Percentiles rank a stretch among this genome's conserved stretches.
phyloP scores from a whole-genome alignment of 2,329 filamentous ascomycete species.

The Stromatinia cepivora region DNA sequence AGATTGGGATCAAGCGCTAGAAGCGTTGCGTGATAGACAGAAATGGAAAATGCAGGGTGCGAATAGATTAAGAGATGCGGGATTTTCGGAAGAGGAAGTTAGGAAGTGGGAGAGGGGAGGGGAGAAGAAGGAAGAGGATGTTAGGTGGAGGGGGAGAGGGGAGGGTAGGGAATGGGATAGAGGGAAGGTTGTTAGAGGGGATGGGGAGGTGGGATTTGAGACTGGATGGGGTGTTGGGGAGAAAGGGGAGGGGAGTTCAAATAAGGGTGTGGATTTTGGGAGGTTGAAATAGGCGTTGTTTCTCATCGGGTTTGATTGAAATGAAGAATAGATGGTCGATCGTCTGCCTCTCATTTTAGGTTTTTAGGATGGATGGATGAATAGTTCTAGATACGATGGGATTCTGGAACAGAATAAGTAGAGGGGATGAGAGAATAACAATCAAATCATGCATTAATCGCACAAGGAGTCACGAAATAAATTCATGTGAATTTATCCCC shows the following conservation, averaged over 20 bases:
- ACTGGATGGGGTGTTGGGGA: constrained; percentile 37
- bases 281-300: background rate
- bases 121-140: constrained; percentile 61
- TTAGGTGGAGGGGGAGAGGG: constrained; percentile 64
- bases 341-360: no score
- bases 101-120: constrained; percentile 66
- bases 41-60: constrained; percentile 75
- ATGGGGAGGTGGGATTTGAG: constrained; percentile 49
- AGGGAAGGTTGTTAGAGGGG: constrained; percentile 59
- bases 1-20: constrained; percentile 78
- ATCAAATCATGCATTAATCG: no score
- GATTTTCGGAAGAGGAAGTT: constrained; percentile 75
- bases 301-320: no score
- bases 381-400: no score
- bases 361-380: no score
- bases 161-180: constrained; percentile 63
- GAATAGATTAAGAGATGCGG: constrained; percentile 72
- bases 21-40: constrained; percentile 76
- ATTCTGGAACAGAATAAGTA: no score
- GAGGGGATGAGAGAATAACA: no score
- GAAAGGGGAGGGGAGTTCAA: constrained; percentile 17
- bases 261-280: background rate
- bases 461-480: no score
- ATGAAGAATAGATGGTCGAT: no score
- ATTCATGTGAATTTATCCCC: no score